A percentile compares a stretch with the other conserved stretches of the same genome.
These are phyloP conservation scores for Colletotrichum higginsianum DNA, from an alignment of 2,329 filamentous ascomycete species.

Conservation along the genomic window DNA sequence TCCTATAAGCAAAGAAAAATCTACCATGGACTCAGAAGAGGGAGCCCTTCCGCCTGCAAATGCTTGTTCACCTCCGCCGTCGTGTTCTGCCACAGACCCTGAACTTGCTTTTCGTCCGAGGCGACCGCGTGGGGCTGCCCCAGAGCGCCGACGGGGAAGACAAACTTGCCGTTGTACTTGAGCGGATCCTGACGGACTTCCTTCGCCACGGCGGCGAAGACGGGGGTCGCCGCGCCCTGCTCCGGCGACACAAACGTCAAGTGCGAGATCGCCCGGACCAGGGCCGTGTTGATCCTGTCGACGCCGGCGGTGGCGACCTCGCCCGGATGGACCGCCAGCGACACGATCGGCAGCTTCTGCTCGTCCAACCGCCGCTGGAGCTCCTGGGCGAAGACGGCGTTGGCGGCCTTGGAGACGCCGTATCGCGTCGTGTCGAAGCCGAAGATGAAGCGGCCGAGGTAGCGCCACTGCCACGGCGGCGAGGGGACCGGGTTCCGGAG, in stretches of 20 bases:
- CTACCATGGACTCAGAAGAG: conserved; percentile 10
- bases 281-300: conserved; percentile 3
- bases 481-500: conserved; percentile 31
- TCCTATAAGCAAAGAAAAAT: background rate
- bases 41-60: background rate
- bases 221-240: conserved; percentile 32
- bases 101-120: conserved; percentile 28
- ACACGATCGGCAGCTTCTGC: conserved; percentile 33
- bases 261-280: conserved; percentile 27
- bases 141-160: conserved; percentile 32
- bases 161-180: conserved; percentile 39
- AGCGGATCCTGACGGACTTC: conserved; percentile 23
- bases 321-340: conserved; percentile 44
- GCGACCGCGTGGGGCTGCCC: conserved; percentile 19
- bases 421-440: conserved; percentile 45
- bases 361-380: conserved; percentile 42
- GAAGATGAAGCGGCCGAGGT: conserved; percentile 35
- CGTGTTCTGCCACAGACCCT: conserved; percentile 40
- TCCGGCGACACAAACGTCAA: conserved; percentile 35
- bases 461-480: conserved; percentile 40
- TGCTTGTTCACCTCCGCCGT: conserved; percentile 29
- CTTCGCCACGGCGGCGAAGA: conserved; percentile 42
- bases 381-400: conserved; percentile 42
- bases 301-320: conserved; percentile 36
- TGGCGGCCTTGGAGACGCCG: conserved; percentile 45